These are phyloP conservation scores for Papilionanthe hybrid DNA, from an alignment of 116 monocot genomes.

Conservation along the genomic window DNA sequence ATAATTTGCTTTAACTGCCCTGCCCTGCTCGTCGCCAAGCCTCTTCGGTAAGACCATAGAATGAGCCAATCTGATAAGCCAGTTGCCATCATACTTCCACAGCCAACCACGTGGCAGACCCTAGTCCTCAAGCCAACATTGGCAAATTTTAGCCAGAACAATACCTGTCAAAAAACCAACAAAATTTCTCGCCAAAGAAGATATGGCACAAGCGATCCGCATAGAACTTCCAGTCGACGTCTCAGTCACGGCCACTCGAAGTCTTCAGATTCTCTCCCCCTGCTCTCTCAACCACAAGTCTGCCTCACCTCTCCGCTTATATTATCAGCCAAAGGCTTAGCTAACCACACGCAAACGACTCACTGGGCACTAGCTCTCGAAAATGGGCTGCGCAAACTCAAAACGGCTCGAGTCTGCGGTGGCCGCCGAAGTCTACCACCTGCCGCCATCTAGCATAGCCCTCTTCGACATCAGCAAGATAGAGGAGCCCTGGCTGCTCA, in stretches of 20 bases:
- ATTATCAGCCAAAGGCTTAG: too few relatives aligned
- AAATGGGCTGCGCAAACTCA: constrained; percentile 81
- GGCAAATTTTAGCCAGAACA: too few relatives aligned
- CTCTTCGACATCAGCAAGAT: constrained; percentile 72
- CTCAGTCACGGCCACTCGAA: background rate
- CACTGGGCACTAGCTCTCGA: background rate
- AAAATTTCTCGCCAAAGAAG: background rate
- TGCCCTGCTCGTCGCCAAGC: too few relatives aligned
- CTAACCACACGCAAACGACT: background rate
- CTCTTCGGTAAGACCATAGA: too few relatives aligned
- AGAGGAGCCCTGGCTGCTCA: constrained; percentile 79
- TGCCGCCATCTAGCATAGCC: constrained; percentile 65
- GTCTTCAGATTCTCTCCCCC: background rate
- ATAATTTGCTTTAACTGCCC: too few relatives aligned
- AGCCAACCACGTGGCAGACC: too few relatives aligned
- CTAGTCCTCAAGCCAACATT: too few relatives aligned
- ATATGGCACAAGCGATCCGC: background rate
- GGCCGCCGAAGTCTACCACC: constrained; percentile 52
- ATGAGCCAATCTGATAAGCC: too few relatives aligned
- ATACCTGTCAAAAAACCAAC: background rate
- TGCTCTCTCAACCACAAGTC: too few relatives aligned
- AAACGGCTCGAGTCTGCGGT: constrained; percentile 43
- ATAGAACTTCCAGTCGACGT: background rate
- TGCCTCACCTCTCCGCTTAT: background rate
- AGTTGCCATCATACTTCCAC: too few relatives aligned